These are phyloP conservation scores for Adansonia madagascariensis DNA, from an alignment of 441 rosid genomes.

Conservation along the genomic window DNA sequence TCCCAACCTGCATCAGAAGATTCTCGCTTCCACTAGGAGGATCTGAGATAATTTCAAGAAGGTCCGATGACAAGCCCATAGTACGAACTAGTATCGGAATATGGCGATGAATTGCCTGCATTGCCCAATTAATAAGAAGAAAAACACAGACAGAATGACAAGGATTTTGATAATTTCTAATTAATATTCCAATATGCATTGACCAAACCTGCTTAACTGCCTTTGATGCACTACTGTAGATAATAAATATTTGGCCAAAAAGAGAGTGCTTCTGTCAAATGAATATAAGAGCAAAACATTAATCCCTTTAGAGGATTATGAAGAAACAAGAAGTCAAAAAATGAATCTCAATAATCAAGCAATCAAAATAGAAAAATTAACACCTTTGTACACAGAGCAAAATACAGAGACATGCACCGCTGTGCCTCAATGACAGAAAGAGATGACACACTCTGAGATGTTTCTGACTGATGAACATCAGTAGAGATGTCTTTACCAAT, in stretches of 20 bases:
- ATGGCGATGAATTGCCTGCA: slow-evolving; percentile 93
- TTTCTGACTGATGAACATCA: slow-evolving; percentile 50
- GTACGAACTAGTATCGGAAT: slow-evolving; percentile 95
- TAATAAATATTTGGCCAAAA: slow-evolving; percentile 73
- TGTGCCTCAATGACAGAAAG: slow-evolving; percentile 73
- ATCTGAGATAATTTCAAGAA: slow-evolving; percentile 91
- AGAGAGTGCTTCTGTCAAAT: slow-evolving; percentile 90
- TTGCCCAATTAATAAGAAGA: slow-evolving; percentile 35
- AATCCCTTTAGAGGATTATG: slow-evolving; percentile 9
- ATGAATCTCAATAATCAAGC: slow-evolving; percentile 26
- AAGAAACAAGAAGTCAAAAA: slow-evolving; percentile 30
- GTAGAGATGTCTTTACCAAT: slow-evolving; percentile 50
- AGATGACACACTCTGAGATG: slow-evolving; percentile 45
- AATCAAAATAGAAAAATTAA: slow-evolving; percentile 30
- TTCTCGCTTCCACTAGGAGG: slow-evolving; percentile 90
- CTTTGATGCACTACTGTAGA: slow-evolving; percentile 65
- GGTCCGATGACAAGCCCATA: slow-evolving; percentile 88
- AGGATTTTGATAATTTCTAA: slow-evolving; percentile 26
- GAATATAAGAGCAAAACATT: slow-evolving; percentile 31
- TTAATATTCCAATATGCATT: slow-evolving; percentile 26
- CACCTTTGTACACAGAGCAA: slow-evolving; percentile 99
- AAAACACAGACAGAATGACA: slow-evolving; percentile 19
- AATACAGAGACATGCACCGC: slow-evolving; percentile 89
- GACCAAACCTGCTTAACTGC: slow-evolving; percentile 81
- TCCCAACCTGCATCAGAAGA: slow-evolving; percentile 84